Evolutionary conservation across 345 rosid species (phyloP).

Genomic region (Cardamine resedifolia): DNA sequence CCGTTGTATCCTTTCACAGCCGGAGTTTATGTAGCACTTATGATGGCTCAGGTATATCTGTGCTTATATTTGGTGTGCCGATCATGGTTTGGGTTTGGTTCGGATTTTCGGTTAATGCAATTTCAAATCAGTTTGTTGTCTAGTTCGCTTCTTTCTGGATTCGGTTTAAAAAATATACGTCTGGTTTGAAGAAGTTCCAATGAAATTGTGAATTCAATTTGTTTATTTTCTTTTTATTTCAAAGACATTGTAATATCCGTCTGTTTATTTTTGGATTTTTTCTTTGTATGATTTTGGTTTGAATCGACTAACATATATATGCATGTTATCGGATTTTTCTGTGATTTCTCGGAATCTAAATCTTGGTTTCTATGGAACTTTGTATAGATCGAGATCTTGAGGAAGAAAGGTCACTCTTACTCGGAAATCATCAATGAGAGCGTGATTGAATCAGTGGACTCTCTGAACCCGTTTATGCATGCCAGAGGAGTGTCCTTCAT

Average conservation of each 20-base stretch:
- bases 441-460: constrained; percentile 89
- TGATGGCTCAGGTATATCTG: constrained; percentile 90
- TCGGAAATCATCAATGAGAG: constrained; percentile 95
- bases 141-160: neutral
- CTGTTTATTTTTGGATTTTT: too few species aligned
- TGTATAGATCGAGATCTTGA: constrained; percentile 79
- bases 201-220: too few species aligned
- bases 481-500: constrained; percentile 95
- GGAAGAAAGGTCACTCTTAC: constrained; percentile 94
- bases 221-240: too few species aligned
- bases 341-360: neutral
- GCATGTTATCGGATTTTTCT: neutral
- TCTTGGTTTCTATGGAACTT: neutral
- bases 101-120: neutral
- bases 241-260: too few species aligned
- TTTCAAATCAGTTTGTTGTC: neutral
- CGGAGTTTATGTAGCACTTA: constrained; percentile 84
- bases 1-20: constrained; percentile 82
- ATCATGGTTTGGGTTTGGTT: neutral
- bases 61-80: neutral
- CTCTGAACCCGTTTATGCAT: constrained; percentile 93
- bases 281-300: too few species aligned
- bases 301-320: neutral
- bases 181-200: too few species aligned
- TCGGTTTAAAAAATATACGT: too few species aligned